Evolutionary conservation across 768 basidiomycete genomes (phyloP).

Genomic region (Hygrocybe punicea): DNA sequence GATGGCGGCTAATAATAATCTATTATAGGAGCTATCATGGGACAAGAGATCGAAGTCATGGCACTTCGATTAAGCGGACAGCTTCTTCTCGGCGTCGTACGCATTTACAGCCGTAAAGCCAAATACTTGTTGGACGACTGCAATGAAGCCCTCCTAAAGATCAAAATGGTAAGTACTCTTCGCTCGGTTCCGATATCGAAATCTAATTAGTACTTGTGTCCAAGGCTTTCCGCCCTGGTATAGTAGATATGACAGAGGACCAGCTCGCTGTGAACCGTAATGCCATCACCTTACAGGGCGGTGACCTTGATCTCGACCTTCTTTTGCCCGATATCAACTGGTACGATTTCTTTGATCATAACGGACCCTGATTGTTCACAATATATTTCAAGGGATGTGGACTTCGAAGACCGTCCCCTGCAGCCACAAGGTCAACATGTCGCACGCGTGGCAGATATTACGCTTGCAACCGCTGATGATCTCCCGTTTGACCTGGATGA

Average conservation of each 20-base stretch:
- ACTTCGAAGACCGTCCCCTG: conserved; percentile 67
- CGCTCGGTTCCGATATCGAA: too few species aligned
- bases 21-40: conserved; percentile 80
- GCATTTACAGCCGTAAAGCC: conserved; percentile 96
- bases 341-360: conserved; percentile 38
- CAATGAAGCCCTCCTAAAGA: conserved; percentile 91
- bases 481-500: conserved; percentile 65
- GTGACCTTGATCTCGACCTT: conserved; percentile 75
- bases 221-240: conserved; percentile 90
- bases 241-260: conserved; percentile 95
- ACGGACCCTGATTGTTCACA: not conserved
- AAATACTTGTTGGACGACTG: conserved; percentile 98
- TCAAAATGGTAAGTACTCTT: conserved; percentile 76
- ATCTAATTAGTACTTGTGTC: conserved; percentile 5
- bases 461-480: conserved; percentile 74
- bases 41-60: conserved; percentile 88
- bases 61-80: conserved; percentile 96
- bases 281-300: conserved; percentile 81
- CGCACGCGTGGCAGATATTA: conserved; percentile 84
- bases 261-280: conserved; percentile 83
- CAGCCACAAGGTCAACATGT: conserved; percentile 74
- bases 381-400: conserved; percentile 59
- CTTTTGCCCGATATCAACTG: conserved; percentile 78
- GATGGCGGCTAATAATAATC: not conserved
- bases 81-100: conserved; percentile 90